Base-by-base conservation (phyloP, 1,284 basidiomycete species). In the Ganoderma lucidum region DNA sequence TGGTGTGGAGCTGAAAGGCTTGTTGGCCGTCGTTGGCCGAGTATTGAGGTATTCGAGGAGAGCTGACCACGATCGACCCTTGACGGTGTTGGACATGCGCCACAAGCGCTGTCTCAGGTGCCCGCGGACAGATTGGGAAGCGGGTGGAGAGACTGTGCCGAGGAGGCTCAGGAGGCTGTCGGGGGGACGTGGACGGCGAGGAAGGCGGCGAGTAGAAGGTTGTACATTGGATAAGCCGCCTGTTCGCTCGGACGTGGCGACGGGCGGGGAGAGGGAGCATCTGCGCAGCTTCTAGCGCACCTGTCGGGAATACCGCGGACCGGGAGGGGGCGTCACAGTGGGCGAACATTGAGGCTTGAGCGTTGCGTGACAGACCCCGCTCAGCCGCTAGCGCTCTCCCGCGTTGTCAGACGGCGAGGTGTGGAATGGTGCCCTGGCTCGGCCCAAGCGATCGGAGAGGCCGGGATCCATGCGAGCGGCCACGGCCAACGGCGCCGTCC, bases 221-320 rank as follows among this genome's bases (percentile, higher is more conserved):
- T 55, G n/a, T 39, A 6, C 9, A 30, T 59, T 65, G 64, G 56
- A 39, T 65, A 59, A 59, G 37, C 55, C 9, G 30, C 39, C 23
- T 62, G 65, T 51, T 35, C 44, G 44, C 23, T 42, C 58, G 56
- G 64, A 37, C 58, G 32, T 65, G 55, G 44, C 64, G 56, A 51
- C 58, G 56, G 23, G 28, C 58, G 64, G 23, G 51, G 32, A 48
- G 45, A 10, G 44, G 51, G 59, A 61, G 39, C 59, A 28, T 32
- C 35, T 53, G 60, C 37, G 48, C 42, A 51, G 60, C 45, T 66
- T 66, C 65, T 66, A 66, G 58, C 55, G 67, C 59, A 55, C 56
- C 37, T 42, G 45, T 60, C 67, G 67, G 67, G 37, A 61, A 68
- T 68, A 60, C 63, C 56, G 67, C 67, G 67, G 62, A 30, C 67